These are phyloP conservation scores for Pharus latifolius DNA, from an alignment of 176 grass and related monocot species.

Conservation along the genomic window DNA sequence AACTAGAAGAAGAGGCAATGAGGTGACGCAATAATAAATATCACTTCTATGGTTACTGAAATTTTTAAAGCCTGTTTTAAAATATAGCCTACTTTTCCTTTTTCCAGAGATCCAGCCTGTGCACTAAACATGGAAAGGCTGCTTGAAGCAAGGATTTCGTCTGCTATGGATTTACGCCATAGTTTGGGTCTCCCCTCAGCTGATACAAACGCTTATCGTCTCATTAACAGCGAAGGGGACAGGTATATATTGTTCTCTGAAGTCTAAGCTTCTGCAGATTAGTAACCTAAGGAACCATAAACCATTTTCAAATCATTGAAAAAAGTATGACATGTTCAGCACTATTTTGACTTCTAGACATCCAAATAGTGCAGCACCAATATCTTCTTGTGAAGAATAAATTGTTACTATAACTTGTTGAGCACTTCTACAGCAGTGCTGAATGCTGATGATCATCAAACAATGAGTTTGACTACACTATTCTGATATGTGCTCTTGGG, in stretches of 20 bases:
- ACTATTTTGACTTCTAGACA: neutral
- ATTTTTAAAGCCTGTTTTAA: neutral
- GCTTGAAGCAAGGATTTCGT: constrained; percentile 74
- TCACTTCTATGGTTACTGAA: neutral
- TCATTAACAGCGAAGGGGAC: constrained; percentile 95
- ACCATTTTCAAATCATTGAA: neutral
- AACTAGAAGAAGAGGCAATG: constrained; percentile 81
- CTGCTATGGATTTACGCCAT: constrained; percentile 47
- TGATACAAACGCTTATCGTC: constrained; percentile 79
- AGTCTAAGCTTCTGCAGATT: neutral
- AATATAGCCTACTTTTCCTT: neutral
- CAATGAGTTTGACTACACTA: neutral
- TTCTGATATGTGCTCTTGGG: neutral
- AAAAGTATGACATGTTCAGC: neutral
- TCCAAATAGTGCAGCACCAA: neutral
- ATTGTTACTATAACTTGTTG: neutral
- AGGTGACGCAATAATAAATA: constrained; percentile 26
- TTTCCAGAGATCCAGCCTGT: constrained; percentile 59
- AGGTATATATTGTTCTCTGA: constrained; percentile 36
- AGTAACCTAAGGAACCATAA: neutral
- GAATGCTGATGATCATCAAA: neutral
- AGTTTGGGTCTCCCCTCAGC: constrained; percentile 61
- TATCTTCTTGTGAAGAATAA: neutral
- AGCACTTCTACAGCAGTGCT: neutral
- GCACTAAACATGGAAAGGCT: constrained; percentile 80